A percentile compares a stretch with the other conserved stretches of the same genome.
Evolutionary conservation across 2,329 filamentous ascomycete species (phyloP).

Genomic region (Monosporascus cannonballus): DNA sequence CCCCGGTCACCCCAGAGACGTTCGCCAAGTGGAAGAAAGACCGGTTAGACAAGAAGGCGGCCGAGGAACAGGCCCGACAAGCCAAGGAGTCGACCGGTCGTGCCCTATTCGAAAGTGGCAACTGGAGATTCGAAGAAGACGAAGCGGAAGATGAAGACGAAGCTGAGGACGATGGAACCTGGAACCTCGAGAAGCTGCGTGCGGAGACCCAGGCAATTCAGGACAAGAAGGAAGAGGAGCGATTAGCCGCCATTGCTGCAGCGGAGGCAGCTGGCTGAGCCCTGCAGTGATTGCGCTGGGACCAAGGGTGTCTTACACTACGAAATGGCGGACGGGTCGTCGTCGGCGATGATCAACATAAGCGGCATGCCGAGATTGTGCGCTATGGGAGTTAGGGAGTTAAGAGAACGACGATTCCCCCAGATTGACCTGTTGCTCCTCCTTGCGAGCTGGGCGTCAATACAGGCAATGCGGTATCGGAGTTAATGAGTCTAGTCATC

Average conservation of each 20-base stretch:
- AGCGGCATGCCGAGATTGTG: conserved; percentile 2
- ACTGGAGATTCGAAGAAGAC: conserved; percentile 69
- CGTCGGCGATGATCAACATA: not conserved
- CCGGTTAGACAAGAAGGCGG: conserved; percentile 88
- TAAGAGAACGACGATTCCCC: not conserved
- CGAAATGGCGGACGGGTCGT: not conserved
- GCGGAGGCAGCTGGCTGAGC: conserved; percentile 8
- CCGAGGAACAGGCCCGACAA: conserved; percentile 82
- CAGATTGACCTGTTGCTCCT: conserved; percentile 11
- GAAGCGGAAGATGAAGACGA: conserved; percentile 57
- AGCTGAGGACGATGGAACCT: conserved; percentile 47
- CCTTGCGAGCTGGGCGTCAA: conserved; percentile 11
- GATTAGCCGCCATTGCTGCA: conserved; percentile 34
- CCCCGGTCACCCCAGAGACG: conserved; percentile 84
- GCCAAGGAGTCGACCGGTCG: conserved; percentile 94
- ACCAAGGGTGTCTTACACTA: not conserved
- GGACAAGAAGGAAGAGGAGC: conserved; percentile 72
- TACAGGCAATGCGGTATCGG: conserved; percentile 5
- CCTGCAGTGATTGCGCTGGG: not conserved
- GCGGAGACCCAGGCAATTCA: conserved; percentile 76
- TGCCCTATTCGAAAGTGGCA: conserved; percentile 92
- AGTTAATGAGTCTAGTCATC: conserved; percentile 6
- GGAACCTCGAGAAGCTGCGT: conserved; percentile 78
- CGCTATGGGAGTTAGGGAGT: not conserved
- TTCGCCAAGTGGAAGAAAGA: conserved; percentile 98